Evolutionary conservation across 805 yeast species (phyloP), one percentile per base, ranked within the genome.

Genomic region (Candida xyloterini): DNA sequence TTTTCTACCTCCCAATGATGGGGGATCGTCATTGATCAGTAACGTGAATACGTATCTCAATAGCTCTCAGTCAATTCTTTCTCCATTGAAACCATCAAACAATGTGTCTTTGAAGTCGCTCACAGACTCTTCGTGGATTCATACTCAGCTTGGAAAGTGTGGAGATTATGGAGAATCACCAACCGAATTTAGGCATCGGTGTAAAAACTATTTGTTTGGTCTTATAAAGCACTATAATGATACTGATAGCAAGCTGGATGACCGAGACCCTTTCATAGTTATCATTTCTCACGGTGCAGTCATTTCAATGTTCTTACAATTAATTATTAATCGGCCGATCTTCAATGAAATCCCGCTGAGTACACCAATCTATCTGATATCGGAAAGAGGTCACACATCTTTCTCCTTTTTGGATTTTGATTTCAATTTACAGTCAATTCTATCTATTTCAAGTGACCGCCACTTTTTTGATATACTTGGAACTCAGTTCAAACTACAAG

Each of bases 261-360:
- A 65, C 25, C 57, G 57, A 30, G 52, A 64, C 26, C 56, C 64
- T 3, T 51, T 62, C 1, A 45, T 70, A 3, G 40, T 60, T 16
- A 45, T 70, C 11, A 55, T 70, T 44, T 57, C 73, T 4, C 75
- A 70, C 42, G 75, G 74, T 7, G 73, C 74, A 1, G 63, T 68
- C 32, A 67, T 68, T 10, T 59, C 71, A 14, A 56, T 67, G 15
- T 44, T 70, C 5, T 46, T 70, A 11, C 70, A 70, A 30, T 51
- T 69, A 24, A 35, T 70, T 4, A 37, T 66, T 31, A 62, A 63
- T 11, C 60, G 62, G 40, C 61, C 71, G 0, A 42, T 70, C 10
- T 67, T 60, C 50, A 60, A 55, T 38, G 74, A 70, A 42, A 59
- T 70, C 9, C 74, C 75, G 5, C 41, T 68, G 27, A 54, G 61